phyloP scores from a whole-genome alignment of 805 yeast species.

The Candida ortonii region DNA sequence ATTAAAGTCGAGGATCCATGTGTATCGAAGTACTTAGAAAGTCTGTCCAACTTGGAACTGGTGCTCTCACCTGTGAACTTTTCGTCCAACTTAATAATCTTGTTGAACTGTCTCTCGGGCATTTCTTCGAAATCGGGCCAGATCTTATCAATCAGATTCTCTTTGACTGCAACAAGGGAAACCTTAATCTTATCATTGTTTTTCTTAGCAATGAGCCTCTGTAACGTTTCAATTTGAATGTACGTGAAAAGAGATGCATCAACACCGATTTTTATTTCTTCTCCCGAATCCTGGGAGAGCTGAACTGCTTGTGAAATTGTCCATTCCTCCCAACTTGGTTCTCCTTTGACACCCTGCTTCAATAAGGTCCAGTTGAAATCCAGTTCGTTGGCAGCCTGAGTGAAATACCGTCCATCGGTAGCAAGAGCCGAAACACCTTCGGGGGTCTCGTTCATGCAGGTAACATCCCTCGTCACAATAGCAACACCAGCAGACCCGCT shows the following conservation, averaged over 20 bases:
- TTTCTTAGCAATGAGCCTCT: conserved; percentile 32
- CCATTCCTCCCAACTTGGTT: conserved; percentile 61
- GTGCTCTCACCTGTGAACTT: conserved; percentile 66
- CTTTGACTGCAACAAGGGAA: conserved; percentile 42
- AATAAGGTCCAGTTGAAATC: conserved; percentile 60
- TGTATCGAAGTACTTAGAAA: conserved; percentile 38
- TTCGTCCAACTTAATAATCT: conserved; percentile 48
- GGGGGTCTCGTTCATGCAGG: conserved; percentile 49
- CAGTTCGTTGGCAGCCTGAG: conserved; percentile 55
- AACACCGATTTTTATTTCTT: conserved; percentile 35
- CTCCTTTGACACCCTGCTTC: conserved; percentile 48
- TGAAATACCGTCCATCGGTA: conserved; percentile 61
- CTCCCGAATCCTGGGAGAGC: conserved; percentile 45
- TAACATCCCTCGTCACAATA: conserved; percentile 50
- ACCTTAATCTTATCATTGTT: conserved; percentile 33
- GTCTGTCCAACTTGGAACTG: conserved; percentile 51
- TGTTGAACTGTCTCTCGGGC: conserved; percentile 55
- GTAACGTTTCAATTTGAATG: conserved; percentile 33
- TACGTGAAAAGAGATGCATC: conserved; percentile 51
- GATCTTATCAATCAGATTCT: conserved; percentile 47
- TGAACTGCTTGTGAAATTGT: conserved; percentile 48
- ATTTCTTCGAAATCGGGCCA: conserved; percentile 55
- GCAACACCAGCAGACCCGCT: conserved; percentile 64
- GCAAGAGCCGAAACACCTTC: conserved; percentile 55
- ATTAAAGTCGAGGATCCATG: conserved; percentile 30